These are phyloP conservation scores for Candida stauntonica DNA, from an alignment of 805 yeast genomes.

Conservation along the genomic window DNA sequence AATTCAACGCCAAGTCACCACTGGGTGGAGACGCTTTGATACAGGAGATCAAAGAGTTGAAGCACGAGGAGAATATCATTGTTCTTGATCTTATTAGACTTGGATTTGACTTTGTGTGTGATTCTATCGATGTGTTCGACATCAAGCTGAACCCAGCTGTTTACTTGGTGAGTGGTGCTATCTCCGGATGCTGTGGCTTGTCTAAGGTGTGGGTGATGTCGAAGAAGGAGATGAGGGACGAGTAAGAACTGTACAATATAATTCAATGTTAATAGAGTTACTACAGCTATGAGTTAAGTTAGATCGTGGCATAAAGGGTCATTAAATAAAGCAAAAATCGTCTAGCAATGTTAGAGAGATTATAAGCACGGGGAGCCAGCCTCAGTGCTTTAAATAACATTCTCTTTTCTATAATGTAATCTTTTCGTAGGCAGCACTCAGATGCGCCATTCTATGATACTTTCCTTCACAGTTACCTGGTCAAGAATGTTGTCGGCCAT, in stretches of 20 bases:
- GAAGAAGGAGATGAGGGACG: conserved; percentile 15
- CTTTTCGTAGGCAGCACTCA: no score
- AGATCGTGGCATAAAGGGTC: no score
- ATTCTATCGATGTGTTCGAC: conserved; percentile 42
- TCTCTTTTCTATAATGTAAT: no score
- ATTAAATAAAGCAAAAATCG: no score
- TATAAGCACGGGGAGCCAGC: not conserved
- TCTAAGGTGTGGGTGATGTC: conserved; percentile 25
- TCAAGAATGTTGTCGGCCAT: conserved; percentile 25
- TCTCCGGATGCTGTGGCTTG: conserved; percentile 24
- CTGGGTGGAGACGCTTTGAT: conserved; percentile 9
- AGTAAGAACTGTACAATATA: not conserved
- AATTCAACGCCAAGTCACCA: conserved; percentile 25
- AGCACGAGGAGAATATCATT: conserved; percentile 33
- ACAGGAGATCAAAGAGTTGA: conserved; percentile 30
- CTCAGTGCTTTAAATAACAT: not conserved
- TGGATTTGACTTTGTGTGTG: conserved; percentile 44
- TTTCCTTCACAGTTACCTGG: conserved; percentile 13
- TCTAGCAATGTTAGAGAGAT: no score
- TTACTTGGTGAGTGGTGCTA: conserved; percentile 20
- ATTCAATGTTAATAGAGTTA: not conserved
- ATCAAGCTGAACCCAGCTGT: conserved; percentile 27
- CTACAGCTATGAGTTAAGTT: no score
- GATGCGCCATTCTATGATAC: conserved; percentile 22
- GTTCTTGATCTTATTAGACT: conserved; percentile 39